Conservation (phyloP, 1,284 basidiomycete species). For the Irpex lacteus region DNA sequence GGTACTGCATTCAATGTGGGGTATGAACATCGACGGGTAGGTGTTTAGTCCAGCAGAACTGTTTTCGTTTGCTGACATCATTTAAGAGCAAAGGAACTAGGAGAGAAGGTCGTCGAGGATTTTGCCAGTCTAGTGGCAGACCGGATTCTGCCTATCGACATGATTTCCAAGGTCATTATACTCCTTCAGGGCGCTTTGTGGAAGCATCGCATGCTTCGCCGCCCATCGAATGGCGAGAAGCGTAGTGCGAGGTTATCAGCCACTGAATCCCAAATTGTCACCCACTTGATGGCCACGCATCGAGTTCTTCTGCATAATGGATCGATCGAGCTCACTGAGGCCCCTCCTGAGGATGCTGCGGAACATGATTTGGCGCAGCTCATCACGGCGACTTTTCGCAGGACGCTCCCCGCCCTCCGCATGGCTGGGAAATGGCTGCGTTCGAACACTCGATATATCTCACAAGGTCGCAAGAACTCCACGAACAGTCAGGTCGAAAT, state of each 20-base stretch:
- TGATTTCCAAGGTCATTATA: conserved; percentile 74
- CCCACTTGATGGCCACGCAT: conserved; percentile 74
- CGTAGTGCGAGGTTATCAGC: conserved; percentile 20
- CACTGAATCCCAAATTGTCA: conserved; percentile 69
- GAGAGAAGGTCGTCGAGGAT: conserved; percentile 44
- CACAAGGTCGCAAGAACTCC: conserved; percentile 33
- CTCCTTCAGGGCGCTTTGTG: conserved; percentile 79
- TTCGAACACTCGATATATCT: conserved; percentile 74
- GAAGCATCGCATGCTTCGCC: conserved; percentile 71
- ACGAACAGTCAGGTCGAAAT: conserved; percentile 18
- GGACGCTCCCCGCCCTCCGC: conserved; percentile 84
- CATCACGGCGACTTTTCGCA: conserved; percentile 83
- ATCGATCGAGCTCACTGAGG: conserved; percentile 47
- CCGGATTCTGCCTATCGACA: conserved; percentile 72
- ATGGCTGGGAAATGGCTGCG: conserved; percentile 89
- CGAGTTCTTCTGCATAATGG: conserved; percentile 69
- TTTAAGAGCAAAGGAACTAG: conserved; percentile 11
- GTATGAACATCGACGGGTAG: conserved; percentile 56
- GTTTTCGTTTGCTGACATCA: conserved; percentile 24
- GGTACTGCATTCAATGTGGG: conserved; percentile 71
- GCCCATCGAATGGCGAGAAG: conserved; percentile 29
- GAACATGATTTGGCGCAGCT: conserved; percentile 70
- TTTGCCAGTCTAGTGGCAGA: conserved; percentile 62
- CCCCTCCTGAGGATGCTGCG: conserved; percentile 48
- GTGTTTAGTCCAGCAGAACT: conserved; percentile 27